Conservation (phyloP, 345 rosid genomes). For the Rhodomyrtus tomentosa region DNA sequence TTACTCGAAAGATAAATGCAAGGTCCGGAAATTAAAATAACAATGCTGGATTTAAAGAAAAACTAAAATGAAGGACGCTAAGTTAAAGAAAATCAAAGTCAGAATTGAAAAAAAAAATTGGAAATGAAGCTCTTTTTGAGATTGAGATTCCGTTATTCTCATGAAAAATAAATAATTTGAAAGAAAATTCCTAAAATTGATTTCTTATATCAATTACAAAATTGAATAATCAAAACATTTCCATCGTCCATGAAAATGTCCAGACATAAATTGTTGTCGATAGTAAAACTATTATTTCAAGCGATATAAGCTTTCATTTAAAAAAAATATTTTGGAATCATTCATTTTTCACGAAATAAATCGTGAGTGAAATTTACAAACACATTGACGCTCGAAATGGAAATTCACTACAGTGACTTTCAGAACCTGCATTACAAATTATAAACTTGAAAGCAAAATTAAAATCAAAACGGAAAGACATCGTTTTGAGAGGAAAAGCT, state of each 20-base stretch:
- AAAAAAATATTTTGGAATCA: too few relatives aligned
- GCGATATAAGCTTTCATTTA: too few relatives aligned
- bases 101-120: neutral
- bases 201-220: too few relatives aligned
- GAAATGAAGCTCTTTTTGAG: neutral
- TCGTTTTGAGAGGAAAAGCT: neutral
- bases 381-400: neutral
- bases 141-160: neutral
- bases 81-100: neutral
- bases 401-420: neutral
- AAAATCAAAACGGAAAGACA: neutral
- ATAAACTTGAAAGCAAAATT: neutral
- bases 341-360: too few relatives aligned
- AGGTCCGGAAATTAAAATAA: neutral
- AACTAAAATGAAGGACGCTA: neutral
- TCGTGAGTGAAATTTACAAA: neutral
- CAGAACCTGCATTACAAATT: neutral
- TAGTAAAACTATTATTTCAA: too few relatives aligned
- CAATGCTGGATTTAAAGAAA: neutral
- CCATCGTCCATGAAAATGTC: too few relatives aligned
- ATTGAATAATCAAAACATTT: too few relatives aligned
- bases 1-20: neutral
- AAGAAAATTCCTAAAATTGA: too few relatives aligned
- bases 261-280: too few relatives aligned
- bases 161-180: too few relatives aligned